Conservation (phyloP, 1,139 yeast genomes). For the Suhomyces wounanorum region DNA sequence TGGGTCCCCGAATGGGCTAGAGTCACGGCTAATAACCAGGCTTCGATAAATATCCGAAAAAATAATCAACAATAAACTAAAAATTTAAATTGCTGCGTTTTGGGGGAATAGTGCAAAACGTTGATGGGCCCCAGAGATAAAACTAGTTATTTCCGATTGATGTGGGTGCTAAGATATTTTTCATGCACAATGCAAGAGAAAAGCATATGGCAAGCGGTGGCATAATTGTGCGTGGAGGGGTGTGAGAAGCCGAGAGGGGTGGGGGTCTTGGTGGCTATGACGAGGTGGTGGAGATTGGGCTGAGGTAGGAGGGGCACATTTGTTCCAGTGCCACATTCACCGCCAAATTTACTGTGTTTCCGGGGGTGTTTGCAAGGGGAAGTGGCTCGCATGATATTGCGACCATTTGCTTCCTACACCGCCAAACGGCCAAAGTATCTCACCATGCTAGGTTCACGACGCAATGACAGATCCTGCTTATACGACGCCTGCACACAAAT, state of each 20-base stretch:
- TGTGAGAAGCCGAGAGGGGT: not conserved
- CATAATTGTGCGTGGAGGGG: conserved; percentile 3
- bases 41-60: conserved; percentile 10
- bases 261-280: not conserved
- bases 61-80: conserved; percentile 9
- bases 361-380: too few relatives aligned
- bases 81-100: conserved; percentile 4
- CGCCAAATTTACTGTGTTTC: too few relatives aligned
- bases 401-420: too few relatives aligned
- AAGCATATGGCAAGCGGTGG: conserved; percentile 1
- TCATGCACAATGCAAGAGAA: conserved; percentile 11
- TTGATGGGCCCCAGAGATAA: conserved; percentile 1
- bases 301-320: not conserved
- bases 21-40: conserved; percentile 7
- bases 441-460: not conserved
- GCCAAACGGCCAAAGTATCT: not conserved
- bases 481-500: not conserved
- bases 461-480: conserved; percentile 1
- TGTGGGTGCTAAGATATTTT: not conserved
- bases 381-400: too few relatives aligned
- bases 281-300: not conserved
- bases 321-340: too few relatives aligned
- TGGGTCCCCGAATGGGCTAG: conserved; percentile 7
- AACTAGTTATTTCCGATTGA: conserved; percentile 4
- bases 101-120: not conserved